Evolutionary conservation across 805 yeast genomes (phyloP).

Genomic region (Schizosaccharomyces osmophilus): DNA sequence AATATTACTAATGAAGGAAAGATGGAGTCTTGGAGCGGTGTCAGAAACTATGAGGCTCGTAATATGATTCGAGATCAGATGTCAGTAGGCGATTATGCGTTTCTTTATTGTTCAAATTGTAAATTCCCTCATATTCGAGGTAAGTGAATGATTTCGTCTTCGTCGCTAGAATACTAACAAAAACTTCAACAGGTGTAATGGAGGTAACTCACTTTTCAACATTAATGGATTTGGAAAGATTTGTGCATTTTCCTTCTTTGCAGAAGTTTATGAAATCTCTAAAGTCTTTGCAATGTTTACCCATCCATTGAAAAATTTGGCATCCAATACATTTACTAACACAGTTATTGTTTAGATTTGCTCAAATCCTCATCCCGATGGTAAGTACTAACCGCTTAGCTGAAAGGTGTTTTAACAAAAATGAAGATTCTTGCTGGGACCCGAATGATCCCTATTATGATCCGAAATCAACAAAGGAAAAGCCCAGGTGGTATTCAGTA

Average conservation of each 20-base stretch:
- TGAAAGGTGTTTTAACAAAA: neutral
- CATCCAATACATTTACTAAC: neutral
- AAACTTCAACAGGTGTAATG: too few species aligned
- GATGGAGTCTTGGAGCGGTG: constrained; percentile 30
- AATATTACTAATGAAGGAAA: constrained; percentile 11
- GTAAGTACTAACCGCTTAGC: neutral
- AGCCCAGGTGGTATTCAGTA: constrained; percentile 35
- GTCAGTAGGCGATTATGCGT: constrained; percentile 22
- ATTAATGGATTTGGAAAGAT: too few species aligned
- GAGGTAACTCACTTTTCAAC: too few species aligned
- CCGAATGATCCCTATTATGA: constrained; percentile 24
- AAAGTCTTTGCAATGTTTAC: too few species aligned
- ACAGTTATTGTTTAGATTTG: neutral
- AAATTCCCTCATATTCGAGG: constrained; percentile 27
- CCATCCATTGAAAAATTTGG: neutral
- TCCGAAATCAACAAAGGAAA: constrained; percentile 19
- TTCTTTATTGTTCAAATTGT: constrained; percentile 35
- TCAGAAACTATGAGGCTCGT: constrained; percentile 32
- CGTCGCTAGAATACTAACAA: too few species aligned
- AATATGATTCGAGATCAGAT: constrained; percentile 23
- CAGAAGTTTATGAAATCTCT: too few species aligned
- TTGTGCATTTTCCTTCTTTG: too few species aligned
- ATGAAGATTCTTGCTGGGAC: constrained; percentile 16
- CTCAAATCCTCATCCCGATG: neutral
- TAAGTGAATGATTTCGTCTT: neutral